Percentiles rank a stretch among this genome's conserved stretches.
Conservation (phyloP, 371 early-diverging fungal species). For the Caulochytrium protostelioides region DNA sequence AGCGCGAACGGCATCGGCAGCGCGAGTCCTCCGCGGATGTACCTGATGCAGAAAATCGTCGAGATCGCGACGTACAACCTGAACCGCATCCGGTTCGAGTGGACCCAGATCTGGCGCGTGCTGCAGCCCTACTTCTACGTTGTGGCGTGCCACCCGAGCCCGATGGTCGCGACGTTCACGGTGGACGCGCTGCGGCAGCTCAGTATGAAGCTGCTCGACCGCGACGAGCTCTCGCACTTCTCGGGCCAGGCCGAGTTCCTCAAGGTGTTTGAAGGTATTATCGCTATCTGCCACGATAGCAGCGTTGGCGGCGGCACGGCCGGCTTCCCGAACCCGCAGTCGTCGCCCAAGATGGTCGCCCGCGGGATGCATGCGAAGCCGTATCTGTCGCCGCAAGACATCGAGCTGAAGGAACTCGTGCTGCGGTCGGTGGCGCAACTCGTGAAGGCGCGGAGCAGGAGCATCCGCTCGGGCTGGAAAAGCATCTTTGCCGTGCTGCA, state of each 20-base stretch:
- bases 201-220: conserved; percentile 44
- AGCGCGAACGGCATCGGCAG: neutral
- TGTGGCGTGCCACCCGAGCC: conserved; percentile 34
- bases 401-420: too few species aligned
- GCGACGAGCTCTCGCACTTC: conserved; percentile 48
- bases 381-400: too few species aligned
- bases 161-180: conserved; percentile 32
- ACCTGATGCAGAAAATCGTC: conserved; percentile 25
- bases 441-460: conserved; percentile 19
- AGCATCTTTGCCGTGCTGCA: conserved; percentile 40
- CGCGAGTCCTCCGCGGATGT: conserved; percentile 12
- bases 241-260: conserved; percentile 44
- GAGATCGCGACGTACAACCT: conserved; percentile 38
- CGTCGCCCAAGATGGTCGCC: too few species aligned
- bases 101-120: conserved; percentile 44
- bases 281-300: too few species aligned
- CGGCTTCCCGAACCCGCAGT: too few species aligned
- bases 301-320: too few species aligned
- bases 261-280: conserved; percentile 47
- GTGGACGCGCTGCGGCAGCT: conserved; percentile 48
- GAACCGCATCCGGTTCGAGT: conserved; percentile 47
- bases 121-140: conserved; percentile 41
- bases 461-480: conserved; percentile 47
- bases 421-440: conserved; percentile 20
- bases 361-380: too few species aligned